phyloP scores from a whole-genome alignment of 208 protist genomes.

The Novymonas esmeraldas region DNA sequence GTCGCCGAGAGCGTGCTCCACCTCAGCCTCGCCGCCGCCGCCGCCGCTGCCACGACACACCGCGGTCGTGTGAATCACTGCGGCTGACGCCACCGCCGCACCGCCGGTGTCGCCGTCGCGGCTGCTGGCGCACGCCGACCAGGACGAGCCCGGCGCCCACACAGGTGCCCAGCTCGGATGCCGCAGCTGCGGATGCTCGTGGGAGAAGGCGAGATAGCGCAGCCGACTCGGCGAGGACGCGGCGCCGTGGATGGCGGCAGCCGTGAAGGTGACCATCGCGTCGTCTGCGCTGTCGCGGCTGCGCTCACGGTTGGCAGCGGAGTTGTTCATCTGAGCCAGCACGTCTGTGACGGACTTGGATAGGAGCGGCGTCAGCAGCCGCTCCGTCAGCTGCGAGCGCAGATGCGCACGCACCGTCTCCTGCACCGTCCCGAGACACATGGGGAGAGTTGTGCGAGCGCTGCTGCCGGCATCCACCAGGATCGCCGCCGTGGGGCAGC shows the following conservation, averaged over 20 bases:
- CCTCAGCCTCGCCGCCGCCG: no score
- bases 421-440: conserved; percentile 17
- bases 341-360: background rate
- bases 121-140: background rate
- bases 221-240: background rate
- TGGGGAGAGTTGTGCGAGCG: conserved; percentile 11
- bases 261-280: background rate
- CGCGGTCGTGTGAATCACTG: background rate
- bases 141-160: background rate
- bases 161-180: conserved; percentile 24
- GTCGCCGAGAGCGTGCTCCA: no score
- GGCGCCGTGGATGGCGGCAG: conserved; percentile 13
- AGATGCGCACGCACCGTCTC: conserved; percentile 15
- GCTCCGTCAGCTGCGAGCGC: conserved; percentile 7
- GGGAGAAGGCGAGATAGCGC: conserved; percentile 25
- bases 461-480: conserved; percentile 20
- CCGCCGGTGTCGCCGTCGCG: no score
- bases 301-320: background rate
- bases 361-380: conserved; percentile 1
- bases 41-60: no score
- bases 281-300: background rate
- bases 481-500: conserved; percentile 20
- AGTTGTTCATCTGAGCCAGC: background rate
- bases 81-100: background rate
- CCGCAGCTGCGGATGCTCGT: conserved; percentile 7